Conservation (phyloP, 2,329 filamentous ascomycete species). For the Alternaria metachromatica region DNA sequence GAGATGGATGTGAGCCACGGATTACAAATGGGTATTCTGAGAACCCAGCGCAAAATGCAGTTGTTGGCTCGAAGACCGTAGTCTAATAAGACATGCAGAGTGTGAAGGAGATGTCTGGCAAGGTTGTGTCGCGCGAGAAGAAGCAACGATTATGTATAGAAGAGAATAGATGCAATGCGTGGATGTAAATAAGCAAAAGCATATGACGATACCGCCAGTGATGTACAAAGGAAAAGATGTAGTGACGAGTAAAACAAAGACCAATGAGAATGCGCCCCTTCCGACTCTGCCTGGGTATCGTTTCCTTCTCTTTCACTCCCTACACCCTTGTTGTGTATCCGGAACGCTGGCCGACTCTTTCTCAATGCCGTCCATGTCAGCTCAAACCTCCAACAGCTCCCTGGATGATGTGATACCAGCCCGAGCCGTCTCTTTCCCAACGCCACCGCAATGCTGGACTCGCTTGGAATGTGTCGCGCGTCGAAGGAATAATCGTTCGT, state of each 20-base stretch:
- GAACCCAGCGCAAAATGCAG: background rate
- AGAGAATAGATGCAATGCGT: slow-evolving; percentile 1
- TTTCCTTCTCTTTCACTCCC: slow-evolving; percentile 11
- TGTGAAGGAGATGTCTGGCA: background rate
- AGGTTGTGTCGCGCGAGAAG: background rate
- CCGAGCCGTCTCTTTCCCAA: slow-evolving; percentile 24
- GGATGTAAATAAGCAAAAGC: background rate
- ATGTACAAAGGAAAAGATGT: slow-evolving; percentile 9
- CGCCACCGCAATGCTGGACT: slow-evolving; percentile 26
- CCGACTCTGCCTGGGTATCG: slow-evolving; percentile 13
- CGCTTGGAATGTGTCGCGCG: slow-evolving; percentile 8
- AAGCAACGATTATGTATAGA: slow-evolving; percentile 1
- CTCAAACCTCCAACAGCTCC: slow-evolving; percentile 14
- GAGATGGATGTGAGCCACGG: background rate
- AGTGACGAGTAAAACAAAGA: background rate
- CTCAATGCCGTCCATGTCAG: slow-evolving; percentile 15
- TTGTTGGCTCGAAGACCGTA: background rate
- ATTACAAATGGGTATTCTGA: slow-evolving; percentile 9
- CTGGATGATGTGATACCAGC: slow-evolving; percentile 23
- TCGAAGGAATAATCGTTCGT: slow-evolving; percentile 7
- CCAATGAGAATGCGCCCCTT: slow-evolving; percentile 11
- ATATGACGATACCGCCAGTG: slow-evolving; percentile 2
- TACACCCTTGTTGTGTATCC: slow-evolving; percentile 4
- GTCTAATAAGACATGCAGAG: background rate
- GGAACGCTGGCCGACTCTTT: slow-evolving; percentile 14